Evolutionary conservation across 495 filamentous ascomycete species (phyloP), one percentile per base, ranked within the genome.

Genomic region (Trichoderma virens): DNA sequence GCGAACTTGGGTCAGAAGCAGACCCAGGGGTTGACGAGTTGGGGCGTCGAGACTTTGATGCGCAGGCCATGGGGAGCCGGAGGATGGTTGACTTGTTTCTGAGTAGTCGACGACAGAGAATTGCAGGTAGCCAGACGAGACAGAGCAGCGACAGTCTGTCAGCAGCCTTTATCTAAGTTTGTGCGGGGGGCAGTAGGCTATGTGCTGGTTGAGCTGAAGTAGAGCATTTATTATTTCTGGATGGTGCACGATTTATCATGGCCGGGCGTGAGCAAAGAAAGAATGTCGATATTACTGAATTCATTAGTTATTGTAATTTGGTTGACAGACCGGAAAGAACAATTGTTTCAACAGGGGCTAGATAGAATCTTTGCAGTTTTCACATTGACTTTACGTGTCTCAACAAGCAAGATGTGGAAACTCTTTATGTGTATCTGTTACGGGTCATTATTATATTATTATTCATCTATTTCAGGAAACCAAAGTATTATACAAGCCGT

Each of bases 1-100:
- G 11, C 20, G 20, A 31, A 31, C 28, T 25, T 8, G 31, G 59
- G 5, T 38, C 7, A 3, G 59, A 61, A 25, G 59, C n/a, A 2
- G 59, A 61, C 23, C 20, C 20, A 2, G 31, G 35, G 35, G 67
- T 64, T 25, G 62, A 64, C 30, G 65, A 66, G 18, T 31, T 72
- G 25, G 64, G 67, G 62, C 66, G 65, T 16, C 66, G 67, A 11
- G 62, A 68, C 64, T 47, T 31, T n/a, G n/a, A 18, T 47, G 20
- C 35, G 65, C 66, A 30, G 41, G 31, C 20, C 62, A 66, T 34
- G 67, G 82, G 81, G 30, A 83, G 80, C 68, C 81, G 83, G 67
- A 76, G 71, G 63, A 86, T 88, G 81, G 84, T 87, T 27, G 83
- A 88, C 62, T 65, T 81, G 65, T 87, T 86, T 67, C 70, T 88